Base-by-base conservation (phyloP, 1,139 yeast genomes). In the Debaryomyces psychrophilus region DNA sequence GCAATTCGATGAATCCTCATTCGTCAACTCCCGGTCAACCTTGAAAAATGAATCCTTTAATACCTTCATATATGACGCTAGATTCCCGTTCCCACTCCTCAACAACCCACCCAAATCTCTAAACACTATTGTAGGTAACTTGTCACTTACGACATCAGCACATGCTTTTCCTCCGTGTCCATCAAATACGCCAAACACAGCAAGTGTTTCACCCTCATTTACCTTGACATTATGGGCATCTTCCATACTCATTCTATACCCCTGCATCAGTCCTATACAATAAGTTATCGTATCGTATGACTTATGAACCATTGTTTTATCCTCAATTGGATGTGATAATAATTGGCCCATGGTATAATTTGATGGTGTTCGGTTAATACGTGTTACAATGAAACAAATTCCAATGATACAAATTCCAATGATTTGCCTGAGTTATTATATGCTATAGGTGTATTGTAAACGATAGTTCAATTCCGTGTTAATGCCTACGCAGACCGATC, bases 101-200 rank as follows among this genome's bases (percentile, higher is more conserved):
- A 51, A 41, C 40, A 49, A 15, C 9, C 36, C 18, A 52, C 61
- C 62, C 31, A 77, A 50, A 12, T 57, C 55, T 23, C 59, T 58
- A 49, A 74, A 63, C 9, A 79, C 62, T 18, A 56, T 50, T 23
- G 59, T 57, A 2, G 76, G 73, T 12, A 82, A 67, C 23, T 64
- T 65, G n/a, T 73, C 73, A 36, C 82, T 72, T 3, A 86, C 67
- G 54, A 69, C 79, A 37, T 74, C 75, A 1, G 92, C 83, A 33
- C 87, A 76, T 27, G 75, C 73, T 12, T 76, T 72, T 15, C 92
- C 92, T 2, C 95, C 95, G 61, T 87, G 95, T 3, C 95, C 95
- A 62, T 87, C 95, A 64, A 84, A 87, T 3, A 87, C 87, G 0
- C 85, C 90, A 61, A 83, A 85, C 7, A 86, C 74, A 34, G 85